Base-by-base conservation (phyloP, 345 rosid genomes). In the Salix viminalis region DNA sequence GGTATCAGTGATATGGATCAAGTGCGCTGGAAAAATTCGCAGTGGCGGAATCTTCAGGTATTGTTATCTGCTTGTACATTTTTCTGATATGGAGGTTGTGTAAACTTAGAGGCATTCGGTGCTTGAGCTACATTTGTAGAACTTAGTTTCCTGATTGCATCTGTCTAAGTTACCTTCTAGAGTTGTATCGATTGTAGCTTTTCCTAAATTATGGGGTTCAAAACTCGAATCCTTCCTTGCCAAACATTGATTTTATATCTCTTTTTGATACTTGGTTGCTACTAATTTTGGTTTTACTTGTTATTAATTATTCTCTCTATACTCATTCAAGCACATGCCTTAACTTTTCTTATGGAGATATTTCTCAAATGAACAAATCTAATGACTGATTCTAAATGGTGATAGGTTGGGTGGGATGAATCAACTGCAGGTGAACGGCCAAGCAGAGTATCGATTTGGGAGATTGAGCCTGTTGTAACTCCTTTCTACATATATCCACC, bases 11-110 rank as follows among this genome's bases (percentile, higher is more conserved):
- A 96, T 80, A 84, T 96, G 79, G 98, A 96, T 84, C 82, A 92
- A 10, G 88, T 92, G 75, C 81, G 99, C 75, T 96, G 98, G 99
- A 96, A 93, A 84, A 85, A 74, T 79, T 96, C 99, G 58, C 98
- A 93, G 76, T 93, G 98, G 99, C 95, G 97, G 72, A 96, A 89
- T 86, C 94, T 96, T 82, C 99, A 96, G 99, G 99, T 95, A 88
- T 39, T 30, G 41, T 62, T 75, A 66, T 28, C 69, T 23, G 32
- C 68, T 23, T 64, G 23, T 11, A 50, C 28, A 13, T 37, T 42
- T 28, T 72, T 44, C 60, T 58, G 34, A 74, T 60, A 28, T 28
- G 13, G 68, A 10, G 36, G 68, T 1, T 76, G 10, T 19, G 54
- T 10, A 37, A 13, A 16, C 56, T 24, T 52, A n/a, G 28, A 44